phyloP scores from a whole-genome alignment of 2,329 filamentous ascomycete species.

The Sphaerulina vaccinii region DNA sequence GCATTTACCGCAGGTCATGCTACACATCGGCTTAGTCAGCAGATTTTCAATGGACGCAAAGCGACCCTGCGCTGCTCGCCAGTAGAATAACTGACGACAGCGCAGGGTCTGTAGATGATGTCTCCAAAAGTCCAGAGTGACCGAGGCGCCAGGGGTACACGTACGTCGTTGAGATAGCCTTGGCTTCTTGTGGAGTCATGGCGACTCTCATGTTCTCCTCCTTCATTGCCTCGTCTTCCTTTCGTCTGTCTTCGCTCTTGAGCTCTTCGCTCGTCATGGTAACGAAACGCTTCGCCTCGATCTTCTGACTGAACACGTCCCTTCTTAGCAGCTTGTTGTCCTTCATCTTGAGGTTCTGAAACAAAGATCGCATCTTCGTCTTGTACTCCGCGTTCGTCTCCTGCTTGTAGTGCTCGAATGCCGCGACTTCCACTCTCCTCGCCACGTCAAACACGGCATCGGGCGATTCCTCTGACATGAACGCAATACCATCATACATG shows the following conservation, averaged over 20 bases:
- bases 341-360: conserved; percentile 91
- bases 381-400: conserved; percentile 74
- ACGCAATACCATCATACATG: conserved; percentile 88
- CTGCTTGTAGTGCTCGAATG: conserved; percentile 66
- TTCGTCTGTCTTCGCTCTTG: conserved; percentile 78
- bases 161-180: conserved; percentile 62
- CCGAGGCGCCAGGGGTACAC: conserved; percentile 14
- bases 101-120: conserved; percentile 16
- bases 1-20: conserved; percentile 86
- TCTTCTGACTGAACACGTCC: conserved; percentile 72
- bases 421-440: conserved; percentile 74
- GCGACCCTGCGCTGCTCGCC: conserved; percentile 31
- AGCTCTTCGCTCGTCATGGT: conserved; percentile 87
- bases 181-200: conserved; percentile 88
- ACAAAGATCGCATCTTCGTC: conserved; percentile 86
- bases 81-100: conserved; percentile 13
- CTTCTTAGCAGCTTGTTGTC: conserved; percentile 75
- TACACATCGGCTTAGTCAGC: conserved; percentile 46
- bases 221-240: conserved; percentile 71
- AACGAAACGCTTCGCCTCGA: conserved; percentile 72
- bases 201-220: conserved; percentile 97
- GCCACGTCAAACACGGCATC: conserved; percentile 66
- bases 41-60: conserved; percentile 31
- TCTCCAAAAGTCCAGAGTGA: neutral
- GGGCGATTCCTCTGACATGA: conserved; percentile 61